Percentiles rank a stretch among this genome's conserved stretches.
Conservation (phyloP, 768 basidiomycete species). For the Mycena epipterygia region DNA sequence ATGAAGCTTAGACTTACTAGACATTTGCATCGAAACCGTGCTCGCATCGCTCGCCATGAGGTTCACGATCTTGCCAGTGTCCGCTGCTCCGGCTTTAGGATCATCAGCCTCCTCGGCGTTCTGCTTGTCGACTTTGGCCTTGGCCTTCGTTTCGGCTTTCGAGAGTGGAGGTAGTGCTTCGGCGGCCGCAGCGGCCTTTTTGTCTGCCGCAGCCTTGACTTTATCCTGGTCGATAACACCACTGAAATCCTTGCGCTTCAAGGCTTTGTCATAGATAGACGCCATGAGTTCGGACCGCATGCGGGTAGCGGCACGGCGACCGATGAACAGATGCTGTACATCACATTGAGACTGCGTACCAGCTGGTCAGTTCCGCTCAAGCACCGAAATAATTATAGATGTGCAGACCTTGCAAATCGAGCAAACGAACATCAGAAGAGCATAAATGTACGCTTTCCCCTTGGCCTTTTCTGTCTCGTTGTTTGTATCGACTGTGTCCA, state of each 20-base stretch:
- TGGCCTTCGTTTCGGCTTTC: conserved; percentile 34
- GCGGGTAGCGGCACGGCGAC: conserved; percentile 80
- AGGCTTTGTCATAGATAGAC: conserved; percentile 88
- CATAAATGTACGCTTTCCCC: conserved; percentile 81
- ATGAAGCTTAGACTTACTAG: conserved; percentile 42
- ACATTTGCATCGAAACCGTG: conserved; percentile 50
- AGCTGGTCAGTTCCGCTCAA: background rate
- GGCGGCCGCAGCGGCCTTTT: conserved; percentile 25
- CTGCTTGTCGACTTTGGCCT: conserved; percentile 53
- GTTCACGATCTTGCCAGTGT: conserved; percentile 85
- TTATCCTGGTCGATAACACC: conserved; percentile 67
- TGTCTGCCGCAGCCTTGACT: conserved; percentile 31
- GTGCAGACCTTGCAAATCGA: conserved; percentile 63
- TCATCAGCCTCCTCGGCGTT: conserved; percentile 62
- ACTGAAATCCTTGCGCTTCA: conserved; percentile 87
- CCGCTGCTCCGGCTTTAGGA: conserved; percentile 77
- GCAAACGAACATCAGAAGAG: conserved; percentile 78
- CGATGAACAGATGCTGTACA: conserved; percentile 84
- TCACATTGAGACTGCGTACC: conserved; percentile 69
- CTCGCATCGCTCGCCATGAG: conserved; percentile 88
- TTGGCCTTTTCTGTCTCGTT: conserved; percentile 64
- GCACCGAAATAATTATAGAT: conserved; percentile 52
- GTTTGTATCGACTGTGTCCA: conserved; percentile 49
- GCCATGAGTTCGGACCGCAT: conserved; percentile 88
- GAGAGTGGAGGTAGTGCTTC: conserved; percentile 1